These are phyloP conservation scores for Yamadazyma ubonensis DNA, from an alignment of 805 yeast species.

Conservation along the genomic window DNA sequence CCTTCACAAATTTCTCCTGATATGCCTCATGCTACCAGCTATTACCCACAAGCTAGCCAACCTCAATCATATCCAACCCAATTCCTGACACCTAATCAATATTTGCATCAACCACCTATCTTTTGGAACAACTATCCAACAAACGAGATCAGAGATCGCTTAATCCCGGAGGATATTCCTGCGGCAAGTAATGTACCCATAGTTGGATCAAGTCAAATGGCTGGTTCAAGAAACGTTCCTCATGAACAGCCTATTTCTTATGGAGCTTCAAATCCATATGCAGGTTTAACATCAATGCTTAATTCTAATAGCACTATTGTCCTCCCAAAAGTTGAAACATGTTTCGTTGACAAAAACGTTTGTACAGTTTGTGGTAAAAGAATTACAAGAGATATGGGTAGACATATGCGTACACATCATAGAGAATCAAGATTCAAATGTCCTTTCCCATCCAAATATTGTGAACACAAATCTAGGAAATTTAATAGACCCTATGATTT, in stretches of 20 bases:
- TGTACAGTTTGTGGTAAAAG: slow-evolving; percentile 55
- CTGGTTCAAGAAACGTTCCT: not conserved
- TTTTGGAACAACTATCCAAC: not conserved
- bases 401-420: slow-evolving; percentile 65
- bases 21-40: not conserved
- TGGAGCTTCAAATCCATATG: slow-evolving; percentile 18
- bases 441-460: slow-evolving; percentile 52
- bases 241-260: not conserved
- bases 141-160: not conserved
- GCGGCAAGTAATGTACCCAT: not conserved
- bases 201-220: no score
- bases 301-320: slow-evolving; percentile 32
- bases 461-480: slow-evolving; percentile 58
- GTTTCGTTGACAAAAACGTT: slow-evolving; percentile 37
- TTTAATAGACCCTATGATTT: slow-evolving; percentile 69
- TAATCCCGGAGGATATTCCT: not conserved
- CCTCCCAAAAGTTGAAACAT: slow-evolving; percentile 37
- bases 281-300: slow-evolving; percentile 40
- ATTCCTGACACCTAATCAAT: not conserved
- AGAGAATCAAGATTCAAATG: slow-evolving; percentile 56
- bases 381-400: slow-evolving; percentile 58
- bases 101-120: not conserved
- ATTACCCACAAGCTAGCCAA: not conserved
- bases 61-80: not conserved
- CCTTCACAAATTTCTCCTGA: not conserved